phyloP scores from a whole-genome alignment of 2,329 filamentous ascomycete genomes.

The Sodiomyces alkalinus region DNA sequence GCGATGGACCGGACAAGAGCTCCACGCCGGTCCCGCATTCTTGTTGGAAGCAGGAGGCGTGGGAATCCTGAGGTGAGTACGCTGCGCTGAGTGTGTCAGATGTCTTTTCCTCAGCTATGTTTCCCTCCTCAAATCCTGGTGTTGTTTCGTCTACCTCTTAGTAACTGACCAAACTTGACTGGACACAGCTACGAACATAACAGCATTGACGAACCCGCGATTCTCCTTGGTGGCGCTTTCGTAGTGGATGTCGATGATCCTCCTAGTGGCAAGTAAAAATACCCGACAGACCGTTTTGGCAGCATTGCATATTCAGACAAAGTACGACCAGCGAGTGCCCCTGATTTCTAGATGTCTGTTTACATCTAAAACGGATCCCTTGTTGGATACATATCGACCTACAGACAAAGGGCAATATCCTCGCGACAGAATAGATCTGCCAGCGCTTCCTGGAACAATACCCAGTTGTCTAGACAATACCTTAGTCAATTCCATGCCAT shows the following conservation, averaged over 20 bases:
- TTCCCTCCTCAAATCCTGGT: too few species aligned
- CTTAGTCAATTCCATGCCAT: too few species aligned
- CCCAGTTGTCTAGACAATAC: too few species aligned
- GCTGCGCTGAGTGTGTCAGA: too few species aligned
- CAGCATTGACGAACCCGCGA: slow-evolving; percentile 62
- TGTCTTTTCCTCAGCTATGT: background rate
- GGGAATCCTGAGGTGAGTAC: slow-evolving; percentile 54
- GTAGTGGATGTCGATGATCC: slow-evolving; percentile 21
- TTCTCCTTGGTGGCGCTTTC: slow-evolving; percentile 63
- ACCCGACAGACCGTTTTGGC: background rate
- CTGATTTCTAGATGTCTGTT: too few species aligned
- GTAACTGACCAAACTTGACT: background rate
- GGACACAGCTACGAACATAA: slow-evolving; percentile 63
- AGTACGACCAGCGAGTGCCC: too few species aligned
- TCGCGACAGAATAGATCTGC: too few species aligned
- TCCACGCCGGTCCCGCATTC: slow-evolving; percentile 63
- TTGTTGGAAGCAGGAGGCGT: slow-evolving; percentile 82
- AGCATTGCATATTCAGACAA: background rate
- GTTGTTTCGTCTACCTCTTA: too few species aligned
- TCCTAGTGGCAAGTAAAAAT: background rate
- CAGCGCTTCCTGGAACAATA: too few species aligned
- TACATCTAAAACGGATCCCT: too few species aligned
- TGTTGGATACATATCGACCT: too few species aligned
- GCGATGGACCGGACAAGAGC: slow-evolving; percentile 61
- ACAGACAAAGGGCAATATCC: too few species aligned